These are phyloP conservation scores for Tylopilus vinaceipallidus DNA, from an alignment of 768 basidiomycete genomes.

Conservation along the genomic window DNA sequence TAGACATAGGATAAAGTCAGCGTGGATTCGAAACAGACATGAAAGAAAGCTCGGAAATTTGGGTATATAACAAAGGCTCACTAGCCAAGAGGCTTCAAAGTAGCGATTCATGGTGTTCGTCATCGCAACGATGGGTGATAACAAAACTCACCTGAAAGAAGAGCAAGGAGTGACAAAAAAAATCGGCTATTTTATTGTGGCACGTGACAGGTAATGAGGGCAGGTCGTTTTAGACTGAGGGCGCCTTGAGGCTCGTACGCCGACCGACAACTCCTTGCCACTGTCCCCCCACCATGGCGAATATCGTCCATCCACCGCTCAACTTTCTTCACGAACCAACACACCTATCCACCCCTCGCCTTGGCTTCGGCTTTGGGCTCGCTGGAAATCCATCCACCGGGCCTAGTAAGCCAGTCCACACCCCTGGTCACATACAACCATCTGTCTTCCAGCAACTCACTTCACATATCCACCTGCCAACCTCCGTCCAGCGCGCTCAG, in stretches of 20 bases:
- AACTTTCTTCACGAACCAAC: constrained; percentile 61
- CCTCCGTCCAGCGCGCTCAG: constrained; percentile 41
- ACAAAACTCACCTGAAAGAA: constrained; percentile 33
- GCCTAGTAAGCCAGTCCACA: constrained; percentile 43
- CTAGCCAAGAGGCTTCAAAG: constrained; percentile 68
- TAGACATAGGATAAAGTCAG: constrained; percentile 20
- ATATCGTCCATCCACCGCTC: constrained; percentile 64
- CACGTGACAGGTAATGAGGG: constrained; percentile 39
- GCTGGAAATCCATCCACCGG: constrained; percentile 41
- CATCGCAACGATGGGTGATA: constrained; percentile 34
- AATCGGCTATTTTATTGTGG: constrained; percentile 9
- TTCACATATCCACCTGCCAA: constrained; percentile 47
- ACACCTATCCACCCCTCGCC: constrained; percentile 58
- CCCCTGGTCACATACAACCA: constrained; percentile 40
- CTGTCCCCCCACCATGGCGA: constrained; percentile 56
- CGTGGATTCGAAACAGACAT: not conserved
- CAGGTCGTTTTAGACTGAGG: constrained; percentile 22
- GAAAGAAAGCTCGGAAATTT: constrained; percentile 75
- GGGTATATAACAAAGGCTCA: constrained; percentile 80
- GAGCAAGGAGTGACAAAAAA: not conserved
- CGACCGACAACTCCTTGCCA: constrained; percentile 17
- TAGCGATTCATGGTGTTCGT: constrained; percentile 85
- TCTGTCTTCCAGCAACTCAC: constrained; percentile 55
- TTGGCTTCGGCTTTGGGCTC: constrained; percentile 75
- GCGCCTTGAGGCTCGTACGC: constrained; percentile 12